Conservation (phyloP, 345 rosid genomes). For the Linum usitatissimum region DNA sequence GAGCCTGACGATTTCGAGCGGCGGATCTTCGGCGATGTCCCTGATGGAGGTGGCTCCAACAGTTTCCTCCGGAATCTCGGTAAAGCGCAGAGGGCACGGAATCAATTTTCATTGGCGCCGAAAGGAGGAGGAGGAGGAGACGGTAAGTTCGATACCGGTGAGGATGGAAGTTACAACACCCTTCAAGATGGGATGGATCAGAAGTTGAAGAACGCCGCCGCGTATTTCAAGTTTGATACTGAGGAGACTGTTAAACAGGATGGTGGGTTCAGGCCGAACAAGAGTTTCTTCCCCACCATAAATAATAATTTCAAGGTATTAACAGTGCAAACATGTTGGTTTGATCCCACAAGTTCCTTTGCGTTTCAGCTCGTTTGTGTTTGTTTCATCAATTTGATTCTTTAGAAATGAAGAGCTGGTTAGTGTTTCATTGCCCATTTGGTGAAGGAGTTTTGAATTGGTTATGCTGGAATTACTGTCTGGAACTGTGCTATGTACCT, state of each 20-base stretch:
- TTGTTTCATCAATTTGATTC: background rate
- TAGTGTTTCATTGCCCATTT: too few relatives aligned
- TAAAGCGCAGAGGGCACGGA: constrained; percentile 3
- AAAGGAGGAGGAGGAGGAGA: background rate
- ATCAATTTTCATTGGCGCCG: background rate
- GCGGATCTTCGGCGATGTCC: constrained; percentile 28
- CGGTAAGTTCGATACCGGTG: background rate
- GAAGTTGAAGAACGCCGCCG: constrained; percentile 36
- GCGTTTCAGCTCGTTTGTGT: background rate
- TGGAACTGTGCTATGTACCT: background rate
- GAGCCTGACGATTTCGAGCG: constrained; percentile 27
- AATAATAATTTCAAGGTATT: constrained; percentile 24
- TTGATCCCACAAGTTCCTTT: too few relatives aligned
- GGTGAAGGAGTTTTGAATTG: too few relatives aligned
- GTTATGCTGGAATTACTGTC: background rate
- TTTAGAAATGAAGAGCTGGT: too few relatives aligned
- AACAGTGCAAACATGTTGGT: background rate
- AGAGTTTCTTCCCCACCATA: background rate
- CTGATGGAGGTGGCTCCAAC: constrained; percentile 11
- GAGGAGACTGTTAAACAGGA: constrained; percentile 22
- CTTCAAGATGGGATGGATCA: constrained; percentile 40
- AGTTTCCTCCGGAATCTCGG: constrained; percentile 15
- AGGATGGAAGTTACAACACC: constrained; percentile 8
- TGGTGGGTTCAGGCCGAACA: constrained; percentile 39
- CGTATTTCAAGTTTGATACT: constrained; percentile 19